A percentile compares a stretch with the other conserved stretches of the same genome.
Evolutionary conservation across 2,329 filamentous ascomycete genomes (phyloP).

Genomic region (Xenoacremonium recifei): DNA sequence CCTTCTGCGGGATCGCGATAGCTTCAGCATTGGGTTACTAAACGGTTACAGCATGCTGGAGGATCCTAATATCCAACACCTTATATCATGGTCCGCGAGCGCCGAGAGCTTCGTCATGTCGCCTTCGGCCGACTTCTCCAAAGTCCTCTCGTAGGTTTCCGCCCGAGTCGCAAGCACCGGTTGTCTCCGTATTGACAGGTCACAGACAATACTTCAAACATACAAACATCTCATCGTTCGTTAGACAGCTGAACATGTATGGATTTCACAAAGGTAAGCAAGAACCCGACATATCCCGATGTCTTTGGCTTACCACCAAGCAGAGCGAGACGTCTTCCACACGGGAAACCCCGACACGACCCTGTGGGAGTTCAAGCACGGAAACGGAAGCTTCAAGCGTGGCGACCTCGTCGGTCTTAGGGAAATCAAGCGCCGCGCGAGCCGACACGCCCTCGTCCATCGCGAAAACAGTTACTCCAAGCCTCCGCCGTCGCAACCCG

Average conservation of each 20-base stretch:
- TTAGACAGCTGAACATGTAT: conserved; percentile 98
- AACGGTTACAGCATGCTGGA: conserved; percentile 81
- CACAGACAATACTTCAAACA: conserved; percentile 96
- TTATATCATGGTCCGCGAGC: conserved; percentile 93
- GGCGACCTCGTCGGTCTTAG: conserved; percentile 87
- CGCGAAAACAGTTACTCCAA: conserved; percentile 85
- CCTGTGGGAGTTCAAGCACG: conserved; percentile 98
- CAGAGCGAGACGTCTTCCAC: conserved; percentile 98
- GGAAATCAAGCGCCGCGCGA: conserved; percentile 94
- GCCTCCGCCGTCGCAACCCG: conserved; percentile 71
- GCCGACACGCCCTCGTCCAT: conserved; percentile 88
- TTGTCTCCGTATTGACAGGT: conserved; percentile 7
- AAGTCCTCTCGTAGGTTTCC: conserved; percentile 91
- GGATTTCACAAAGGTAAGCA: conserved; percentile 91
- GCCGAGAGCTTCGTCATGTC: conserved; percentile 99
- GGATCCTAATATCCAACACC: conserved; percentile 85
- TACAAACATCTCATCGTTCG: conserved; percentile 98
- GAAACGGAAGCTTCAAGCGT: conserved; percentile 93
- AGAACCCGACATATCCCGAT: neutral
- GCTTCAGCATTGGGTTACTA: conserved; percentile 17
- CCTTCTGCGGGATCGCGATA: no score
- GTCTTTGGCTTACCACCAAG: conserved; percentile 6
- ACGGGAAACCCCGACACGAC: conserved; percentile 90
- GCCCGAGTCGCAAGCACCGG: neutral
- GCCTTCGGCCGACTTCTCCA: conserved; percentile 94